A percentile compares a stretch with the other conserved stretches of the same genome.
Evolutionary conservation across 805 yeast genomes (phyloP).

Genomic region (Candida railenensis): DNA sequence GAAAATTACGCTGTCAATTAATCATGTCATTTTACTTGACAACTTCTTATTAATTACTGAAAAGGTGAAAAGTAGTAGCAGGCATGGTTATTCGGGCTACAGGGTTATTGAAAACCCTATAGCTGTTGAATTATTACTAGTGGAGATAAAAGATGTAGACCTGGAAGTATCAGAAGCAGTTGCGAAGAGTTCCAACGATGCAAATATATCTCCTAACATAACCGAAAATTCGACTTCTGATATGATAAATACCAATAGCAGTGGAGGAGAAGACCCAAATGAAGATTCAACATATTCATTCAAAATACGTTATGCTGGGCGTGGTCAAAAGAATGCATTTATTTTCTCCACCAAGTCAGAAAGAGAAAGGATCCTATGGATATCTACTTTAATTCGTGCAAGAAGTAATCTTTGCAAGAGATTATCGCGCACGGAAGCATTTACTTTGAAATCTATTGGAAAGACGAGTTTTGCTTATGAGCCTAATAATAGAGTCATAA

Average conservation of each 20-base stretch:
- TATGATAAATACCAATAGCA: neutral
- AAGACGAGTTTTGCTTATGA: conserved; percentile 67
- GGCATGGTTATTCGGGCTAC: conserved; percentile 23
- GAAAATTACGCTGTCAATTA: conserved; percentile 53
- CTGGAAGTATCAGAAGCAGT: conserved; percentile 7
- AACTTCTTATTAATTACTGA: conserved; percentile 70
- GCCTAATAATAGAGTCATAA: conserved; percentile 47
- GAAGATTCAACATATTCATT: conserved; percentile 41
- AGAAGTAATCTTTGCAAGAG: conserved; percentile 34
- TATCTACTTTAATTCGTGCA: conserved; percentile 48
- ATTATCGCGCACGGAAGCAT: conserved; percentile 48
- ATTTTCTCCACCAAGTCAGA: conserved; percentile 49
- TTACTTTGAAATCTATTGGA: conserved; percentile 50
- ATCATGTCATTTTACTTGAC: conserved; percentile 62
- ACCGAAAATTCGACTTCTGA: neutral
- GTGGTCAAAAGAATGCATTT: conserved; percentile 53
- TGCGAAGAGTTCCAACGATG: neutral
- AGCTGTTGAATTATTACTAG: conserved; percentile 55
- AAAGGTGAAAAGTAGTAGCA: conserved; percentile 39
- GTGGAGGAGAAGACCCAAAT: conserved; percentile 12
- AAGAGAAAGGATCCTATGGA: conserved; percentile 60
- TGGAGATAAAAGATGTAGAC: conserved; percentile 44
- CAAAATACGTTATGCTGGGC: conserved; percentile 54
- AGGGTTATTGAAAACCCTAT: conserved; percentile 57
- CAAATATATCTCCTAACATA: neutral